A percentile compares a stretch with the other conserved stretches of the same genome.
Evolutionary conservation across 306 rosid genomes (phyloP).

Genomic region (Clitoria ternatea): DNA sequence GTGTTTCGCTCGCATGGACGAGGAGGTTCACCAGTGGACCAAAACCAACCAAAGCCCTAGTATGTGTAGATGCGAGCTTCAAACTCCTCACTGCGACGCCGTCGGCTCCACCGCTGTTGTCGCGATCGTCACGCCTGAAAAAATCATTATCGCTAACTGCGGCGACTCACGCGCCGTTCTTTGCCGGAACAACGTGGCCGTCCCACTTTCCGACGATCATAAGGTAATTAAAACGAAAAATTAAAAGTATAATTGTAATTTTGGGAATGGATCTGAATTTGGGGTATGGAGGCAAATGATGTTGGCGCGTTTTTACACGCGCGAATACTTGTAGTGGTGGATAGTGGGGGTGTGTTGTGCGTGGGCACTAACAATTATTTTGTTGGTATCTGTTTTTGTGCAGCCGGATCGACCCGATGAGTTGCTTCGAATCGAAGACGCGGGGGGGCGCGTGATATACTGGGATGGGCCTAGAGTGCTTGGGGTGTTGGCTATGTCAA

Average conservation of each 20-base stretch:
- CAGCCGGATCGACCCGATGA: conserved; percentile 92
- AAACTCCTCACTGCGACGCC: conserved; percentile 74
- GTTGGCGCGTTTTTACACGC: background rate
- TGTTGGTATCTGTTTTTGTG: background rate
- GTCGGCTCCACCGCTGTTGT: conserved; percentile 87
- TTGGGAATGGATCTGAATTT: background rate
- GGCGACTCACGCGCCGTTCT: conserved; percentile 90
- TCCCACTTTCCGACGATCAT: conserved; percentile 76
- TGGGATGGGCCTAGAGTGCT: conserved; percentile 89
- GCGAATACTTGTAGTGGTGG: background rate
- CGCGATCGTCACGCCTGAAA: conserved; percentile 51
- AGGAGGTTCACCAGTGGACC: conserved; percentile 30
- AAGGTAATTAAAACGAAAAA: too few species aligned
- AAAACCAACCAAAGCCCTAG: conserved; percentile 9
- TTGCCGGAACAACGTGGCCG: conserved; percentile 47
- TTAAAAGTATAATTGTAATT: background rate
- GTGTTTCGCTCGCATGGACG: conserved; percentile 39
- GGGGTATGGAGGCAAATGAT: background rate
- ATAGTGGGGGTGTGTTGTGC: background rate
- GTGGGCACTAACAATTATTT: background rate
- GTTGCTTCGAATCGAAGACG: conserved; percentile 53
- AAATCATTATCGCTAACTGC: conserved; percentile 68
- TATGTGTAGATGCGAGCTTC: conserved; percentile 48
- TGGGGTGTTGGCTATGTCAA: conserved; percentile 80
- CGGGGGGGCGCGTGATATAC: conserved; percentile 83